These are phyloP conservation scores for Nakazawaea pomicola DNA, from an alignment of 805 yeast genomes.

Conservation along the genomic window DNA sequence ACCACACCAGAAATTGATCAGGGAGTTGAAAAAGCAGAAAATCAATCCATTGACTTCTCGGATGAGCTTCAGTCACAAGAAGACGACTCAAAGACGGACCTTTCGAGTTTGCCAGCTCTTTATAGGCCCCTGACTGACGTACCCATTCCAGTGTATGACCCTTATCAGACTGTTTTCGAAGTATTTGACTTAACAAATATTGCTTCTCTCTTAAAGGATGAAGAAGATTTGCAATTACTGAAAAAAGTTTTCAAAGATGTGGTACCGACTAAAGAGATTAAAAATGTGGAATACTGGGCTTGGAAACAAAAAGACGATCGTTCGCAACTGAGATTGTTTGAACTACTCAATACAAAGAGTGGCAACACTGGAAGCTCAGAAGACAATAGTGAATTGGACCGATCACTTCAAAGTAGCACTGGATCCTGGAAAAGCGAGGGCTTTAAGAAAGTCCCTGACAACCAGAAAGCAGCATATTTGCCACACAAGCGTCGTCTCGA, in stretches of 20 bases:
- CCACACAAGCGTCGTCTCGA: constrained; percentile 75
- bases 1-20: constrained; percentile 28
- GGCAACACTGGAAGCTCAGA: constrained; percentile 23
- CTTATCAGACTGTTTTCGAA: constrained; percentile 35
- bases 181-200: constrained; percentile 42
- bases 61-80: too few species aligned
- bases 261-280: constrained; percentile 17
- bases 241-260: constrained; percentile 34
- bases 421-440: constrained; percentile 75
- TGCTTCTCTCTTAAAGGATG: constrained; percentile 58
- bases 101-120: constrained; percentile 24
- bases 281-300: constrained; percentile 54
- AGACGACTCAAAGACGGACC: constrained; percentile 23
- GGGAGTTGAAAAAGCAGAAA: too few species aligned
- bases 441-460: constrained; percentile 65
- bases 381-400: constrained; percentile 23
- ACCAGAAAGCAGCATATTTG: constrained; percentile 66
- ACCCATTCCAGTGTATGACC: constrained; percentile 54
- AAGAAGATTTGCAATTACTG: constrained; percentile 63
- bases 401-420: constrained; percentile 33
- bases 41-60: too few species aligned
- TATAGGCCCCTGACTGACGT: constrained; percentile 47
- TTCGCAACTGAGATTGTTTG: constrained; percentile 9
- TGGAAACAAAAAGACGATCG: constrained; percentile 48
- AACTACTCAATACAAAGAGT: constrained; percentile 18